phyloP scores from a whole-genome alignment of 306 rosid species.

The Astragalus membranaceus region DNA sequence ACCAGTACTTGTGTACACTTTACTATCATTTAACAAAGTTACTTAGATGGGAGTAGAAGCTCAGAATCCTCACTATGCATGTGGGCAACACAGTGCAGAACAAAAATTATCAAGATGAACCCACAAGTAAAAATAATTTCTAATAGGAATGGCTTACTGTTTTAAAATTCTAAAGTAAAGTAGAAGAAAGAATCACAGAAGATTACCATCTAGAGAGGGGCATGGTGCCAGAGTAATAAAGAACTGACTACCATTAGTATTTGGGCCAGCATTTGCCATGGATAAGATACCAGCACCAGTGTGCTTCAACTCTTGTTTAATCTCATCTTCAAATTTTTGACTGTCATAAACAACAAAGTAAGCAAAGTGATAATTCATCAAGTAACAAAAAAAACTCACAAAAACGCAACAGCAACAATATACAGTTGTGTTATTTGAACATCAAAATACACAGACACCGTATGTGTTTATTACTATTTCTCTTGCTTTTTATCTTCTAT shows the following conservation, averaged over 20 bases:
- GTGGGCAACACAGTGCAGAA: neutral
- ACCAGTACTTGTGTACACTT: neutral
- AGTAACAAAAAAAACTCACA: neutral
- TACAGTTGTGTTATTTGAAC: too few species aligned
- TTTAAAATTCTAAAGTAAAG: neutral
- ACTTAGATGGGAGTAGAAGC: neutral
- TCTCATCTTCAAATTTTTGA: slow-evolving; percentile 86
- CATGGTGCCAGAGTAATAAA: slow-evolving; percentile 93
- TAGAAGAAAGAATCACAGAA: neutral
- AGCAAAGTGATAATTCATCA: neutral
- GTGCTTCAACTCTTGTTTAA: slow-evolving; percentile 83
- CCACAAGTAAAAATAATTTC: neutral
- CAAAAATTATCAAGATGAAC: neutral
- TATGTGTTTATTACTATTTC: too few species aligned
- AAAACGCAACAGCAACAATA: neutral
- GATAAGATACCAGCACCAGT: slow-evolving; percentile 98
- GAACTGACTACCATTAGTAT: slow-evolving; percentile 96
- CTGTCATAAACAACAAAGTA: slow-evolving; percentile 29
- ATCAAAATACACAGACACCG: too few species aligned
- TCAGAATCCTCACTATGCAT: neutral
- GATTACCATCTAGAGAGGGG: slow-evolving; percentile 85
- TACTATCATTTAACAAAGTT: neutral
- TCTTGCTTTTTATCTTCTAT: too few species aligned
- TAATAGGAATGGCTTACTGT: neutral
- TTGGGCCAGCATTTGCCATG: slow-evolving; percentile 97